These are phyloP conservation scores for Penicillium frequentans DNA, from an alignment of 2,329 filamentous ascomycete species.

Conservation along the genomic window DNA sequence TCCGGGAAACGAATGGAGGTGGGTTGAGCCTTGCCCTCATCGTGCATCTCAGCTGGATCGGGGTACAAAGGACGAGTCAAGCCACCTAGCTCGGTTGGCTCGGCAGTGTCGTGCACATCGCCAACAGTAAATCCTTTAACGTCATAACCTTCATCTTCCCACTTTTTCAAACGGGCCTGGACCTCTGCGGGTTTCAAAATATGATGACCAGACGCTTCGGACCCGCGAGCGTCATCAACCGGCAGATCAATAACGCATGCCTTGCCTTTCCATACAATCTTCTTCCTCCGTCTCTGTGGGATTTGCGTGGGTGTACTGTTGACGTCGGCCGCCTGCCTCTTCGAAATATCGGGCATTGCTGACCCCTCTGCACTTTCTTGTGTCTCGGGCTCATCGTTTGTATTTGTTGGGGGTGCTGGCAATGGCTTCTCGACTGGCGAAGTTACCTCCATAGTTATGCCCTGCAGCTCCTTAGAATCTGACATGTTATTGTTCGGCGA, in stretches of 20 bases:
- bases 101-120: slow-evolving; percentile 26
- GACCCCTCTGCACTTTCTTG: neutral
- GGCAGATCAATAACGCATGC: slow-evolving; percentile 71
- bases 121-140: slow-evolving; percentile 42
- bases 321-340: slow-evolving; percentile 16
- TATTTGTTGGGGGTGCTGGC: slow-evolving; percentile 4
- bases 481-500: slow-evolving; percentile 34
- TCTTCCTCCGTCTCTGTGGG: slow-evolving; percentile 58
- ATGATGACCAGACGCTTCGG: slow-evolving; percentile 37
- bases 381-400: slow-evolving; percentile 5
- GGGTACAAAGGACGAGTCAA: slow-evolving; percentile 47
- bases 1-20: slow-evolving; percentile 45
- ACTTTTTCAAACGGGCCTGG: slow-evolving; percentile 38
- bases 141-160: slow-evolving; percentile 46
- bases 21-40: slow-evolving; percentile 33
- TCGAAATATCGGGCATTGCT: slow-evolving; percentile 9
- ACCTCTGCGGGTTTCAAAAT: slow-evolving; percentile 43
- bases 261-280: slow-evolving; percentile 73
- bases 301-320: slow-evolving; percentile 27
- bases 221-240: slow-evolving; percentile 65
- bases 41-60: slow-evolving; percentile 38
- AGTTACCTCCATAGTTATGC: neutral
- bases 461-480: slow-evolving; percentile 23
- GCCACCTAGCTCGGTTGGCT: slow-evolving; percentile 34
- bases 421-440: slow-evolving; percentile 4